Percentiles rank a stretch among this genome's conserved stretches.
Evolutionary conservation across 257 asterid species (phyloP).

Genomic region (Gentiana dahurica): DNA sequence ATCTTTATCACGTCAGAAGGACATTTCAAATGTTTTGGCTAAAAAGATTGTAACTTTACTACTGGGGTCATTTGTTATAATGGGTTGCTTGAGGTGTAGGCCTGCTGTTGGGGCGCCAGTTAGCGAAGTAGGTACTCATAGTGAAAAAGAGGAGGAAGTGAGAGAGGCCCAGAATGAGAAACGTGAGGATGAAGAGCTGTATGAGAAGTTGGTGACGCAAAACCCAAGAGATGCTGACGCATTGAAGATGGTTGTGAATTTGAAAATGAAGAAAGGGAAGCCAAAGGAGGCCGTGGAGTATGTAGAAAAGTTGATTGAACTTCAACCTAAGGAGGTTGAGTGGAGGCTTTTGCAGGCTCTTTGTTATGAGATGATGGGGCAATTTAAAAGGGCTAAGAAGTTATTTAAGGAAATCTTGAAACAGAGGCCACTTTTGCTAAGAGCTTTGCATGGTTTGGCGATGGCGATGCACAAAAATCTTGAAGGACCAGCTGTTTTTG

Average conservation of each 20-base stretch:
- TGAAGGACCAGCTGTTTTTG: constrained; percentile 78
- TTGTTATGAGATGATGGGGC: constrained; percentile 79
- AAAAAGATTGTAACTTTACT: constrained; percentile 24
- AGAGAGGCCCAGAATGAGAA: constrained; percentile 11
- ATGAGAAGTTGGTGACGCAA: constrained; percentile 38
- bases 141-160: constrained; percentile 17
- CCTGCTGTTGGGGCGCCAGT: constrained; percentile 38
- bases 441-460: constrained; percentile 96
- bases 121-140: constrained; percentile 26
- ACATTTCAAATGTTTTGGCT: no score
- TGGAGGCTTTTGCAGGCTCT: constrained; percentile 93
- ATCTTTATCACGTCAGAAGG: constrained; percentile 8
- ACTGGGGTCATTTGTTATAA: constrained; percentile 21
- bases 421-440: constrained; percentile 69
- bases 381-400: constrained; percentile 60
- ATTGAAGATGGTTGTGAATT: constrained; percentile 58
- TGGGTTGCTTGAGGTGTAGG: constrained; percentile 31
- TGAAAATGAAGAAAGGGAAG: constrained; percentile 78
- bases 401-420: constrained; percentile 59
- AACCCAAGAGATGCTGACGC: constrained; percentile 45
- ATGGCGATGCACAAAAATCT: constrained; percentile 88
- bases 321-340: constrained; percentile 71
- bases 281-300: constrained; percentile 48
- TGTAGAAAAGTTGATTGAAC: constrained; percentile 61
- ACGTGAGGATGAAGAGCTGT: constrained; percentile 49